Evolutionary conservation across 768 basidiomycete species (phyloP), one percentile per base, ranked within the genome.

Genomic region (Lentinula aciculospora): DNA sequence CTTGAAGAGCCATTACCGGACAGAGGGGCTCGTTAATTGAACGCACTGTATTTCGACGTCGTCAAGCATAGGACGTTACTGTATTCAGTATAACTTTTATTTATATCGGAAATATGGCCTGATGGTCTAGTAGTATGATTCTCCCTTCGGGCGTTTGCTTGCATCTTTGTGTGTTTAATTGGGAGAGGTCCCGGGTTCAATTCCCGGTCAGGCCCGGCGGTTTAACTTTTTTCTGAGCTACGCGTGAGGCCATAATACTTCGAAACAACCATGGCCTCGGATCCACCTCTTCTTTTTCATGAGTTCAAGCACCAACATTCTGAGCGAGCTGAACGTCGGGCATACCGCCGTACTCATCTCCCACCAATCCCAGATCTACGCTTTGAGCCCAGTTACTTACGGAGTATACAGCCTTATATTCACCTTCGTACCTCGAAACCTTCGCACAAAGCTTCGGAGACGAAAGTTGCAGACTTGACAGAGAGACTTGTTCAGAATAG

Each of bases 91-190:
- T 17, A 13, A 4, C 1, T 7, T 45, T 8, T 45, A 23, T 13
- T 0, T 0, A 17, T n/a, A 1, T 2, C 0, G 9, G 15, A 13
- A 5, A 21, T 45, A n/a, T 60, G 63, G 63, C 63, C 63, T 62
- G 61, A 64, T 64, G 63, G 63, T 64, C 63, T 64, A 64, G 63
- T 64, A 62, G 63, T 64, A 64, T 62, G 63, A 64, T 64, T 62
- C 63, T 59, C 61, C 58, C 61, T 64, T 64, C 62, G 63, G 63
- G 63, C 29, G 19, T 4, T 46, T 19, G 31, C 40, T 56, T 10
- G 55, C 42, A 46, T 3, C 25, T 37, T 13, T n/a, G 34, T 12
- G 29, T 37, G n/a, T 3, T 44, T 17, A 44, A 56, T 25, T 64
- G 61, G 59, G 61, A 59, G 63, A 64, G 63, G 63, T 64, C 63